Evolutionary conservation across 148 eudicot species (phyloP).

Genomic region (Oxyria digyna): DNA sequence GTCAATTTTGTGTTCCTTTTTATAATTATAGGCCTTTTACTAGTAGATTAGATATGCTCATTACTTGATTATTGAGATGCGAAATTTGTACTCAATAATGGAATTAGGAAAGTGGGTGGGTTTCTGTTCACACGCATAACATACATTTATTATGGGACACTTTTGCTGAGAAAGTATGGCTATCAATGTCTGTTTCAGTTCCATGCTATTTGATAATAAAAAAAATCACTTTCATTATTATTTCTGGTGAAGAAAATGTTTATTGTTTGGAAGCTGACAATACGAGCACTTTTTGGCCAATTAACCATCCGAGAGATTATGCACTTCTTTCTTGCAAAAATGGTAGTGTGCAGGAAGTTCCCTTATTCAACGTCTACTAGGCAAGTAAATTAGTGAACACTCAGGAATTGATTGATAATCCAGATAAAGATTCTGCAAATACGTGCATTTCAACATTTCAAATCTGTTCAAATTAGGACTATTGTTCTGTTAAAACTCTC

Average conservation of each 20-base stretch:
- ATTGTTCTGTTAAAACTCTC: neutral
- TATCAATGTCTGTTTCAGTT: neutral
- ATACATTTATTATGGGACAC: neutral
- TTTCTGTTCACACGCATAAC: neutral
- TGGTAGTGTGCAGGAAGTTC: neutral
- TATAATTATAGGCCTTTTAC: too few relatives aligned
- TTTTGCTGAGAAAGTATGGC: neutral
- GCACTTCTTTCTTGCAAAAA: neutral
- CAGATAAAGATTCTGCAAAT: neutral
- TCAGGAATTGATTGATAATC: neutral
- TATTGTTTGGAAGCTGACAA: neutral
- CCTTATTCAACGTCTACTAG: neutral
- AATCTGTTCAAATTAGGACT: neutral
- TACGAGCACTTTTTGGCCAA: neutral
- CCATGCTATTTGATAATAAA: neutral
- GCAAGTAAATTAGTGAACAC: neutral
- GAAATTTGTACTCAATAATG: slow-evolving; percentile 1
- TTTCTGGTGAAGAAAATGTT: neutral
- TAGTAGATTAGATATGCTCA: neutral
- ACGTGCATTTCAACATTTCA: neutral
- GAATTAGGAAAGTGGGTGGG: neutral
- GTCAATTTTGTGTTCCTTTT: slow-evolving; percentile 13
- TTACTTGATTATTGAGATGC: neutral
- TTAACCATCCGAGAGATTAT: neutral
- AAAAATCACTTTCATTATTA: neutral